Evolutionary conservation across 2,329 filamentous ascomycete species (phyloP).

Genomic region (Fusarium caatingaense): DNA sequence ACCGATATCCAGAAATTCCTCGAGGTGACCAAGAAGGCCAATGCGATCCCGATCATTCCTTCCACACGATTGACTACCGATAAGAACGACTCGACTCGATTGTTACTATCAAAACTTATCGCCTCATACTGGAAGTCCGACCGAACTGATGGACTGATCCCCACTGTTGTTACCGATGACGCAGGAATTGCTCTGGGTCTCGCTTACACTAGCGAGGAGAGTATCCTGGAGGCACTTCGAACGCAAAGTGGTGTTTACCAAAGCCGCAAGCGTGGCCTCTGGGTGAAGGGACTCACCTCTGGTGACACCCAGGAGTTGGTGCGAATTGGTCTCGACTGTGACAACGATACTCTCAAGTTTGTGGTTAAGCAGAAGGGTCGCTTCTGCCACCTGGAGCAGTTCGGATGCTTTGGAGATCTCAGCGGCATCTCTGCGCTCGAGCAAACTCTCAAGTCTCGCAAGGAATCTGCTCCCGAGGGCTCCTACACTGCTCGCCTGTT

Average conservation of each 20-base stretch:
- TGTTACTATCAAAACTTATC: slow-evolving; percentile 75
- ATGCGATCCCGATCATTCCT: slow-evolving; percentile 79
- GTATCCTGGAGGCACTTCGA: slow-evolving; percentile 84
- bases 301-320: slow-evolving; percentile 93
- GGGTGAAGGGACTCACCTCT: slow-evolving; percentile 96
- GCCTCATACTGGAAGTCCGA: slow-evolving; percentile 83
- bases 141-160: slow-evolving; percentile 82
- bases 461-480: slow-evolving; percentile 82
- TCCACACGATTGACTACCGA: slow-evolving; percentile 76
- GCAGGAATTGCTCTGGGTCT: slow-evolving; percentile 84
- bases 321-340: slow-evolving; percentile 87
- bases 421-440: slow-evolving; percentile 85
- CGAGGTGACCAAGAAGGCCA: slow-evolving; percentile 60
- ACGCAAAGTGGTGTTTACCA: slow-evolving; percentile 89
- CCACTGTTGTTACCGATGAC: slow-evolving; percentile 93
- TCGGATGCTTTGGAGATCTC: slow-evolving; percentile 91
- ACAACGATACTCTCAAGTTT: slow-evolving; percentile 91
- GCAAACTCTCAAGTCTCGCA: slow-evolving; percentile 85
- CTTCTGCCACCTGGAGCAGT: slow-evolving; percentile 94
- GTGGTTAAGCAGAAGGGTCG: slow-evolving; percentile 88
- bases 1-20: slow-evolving; percentile 60
- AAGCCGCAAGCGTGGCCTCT: slow-evolving; percentile 92
- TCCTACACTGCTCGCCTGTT: slow-evolving; percentile 96
- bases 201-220: slow-evolving; percentile 94
- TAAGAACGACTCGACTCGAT: slow-evolving; percentile 66